Evolutionary conservation across 257 asterid species (phyloP).

Genomic region (Eucommia ulmoides): DNA sequence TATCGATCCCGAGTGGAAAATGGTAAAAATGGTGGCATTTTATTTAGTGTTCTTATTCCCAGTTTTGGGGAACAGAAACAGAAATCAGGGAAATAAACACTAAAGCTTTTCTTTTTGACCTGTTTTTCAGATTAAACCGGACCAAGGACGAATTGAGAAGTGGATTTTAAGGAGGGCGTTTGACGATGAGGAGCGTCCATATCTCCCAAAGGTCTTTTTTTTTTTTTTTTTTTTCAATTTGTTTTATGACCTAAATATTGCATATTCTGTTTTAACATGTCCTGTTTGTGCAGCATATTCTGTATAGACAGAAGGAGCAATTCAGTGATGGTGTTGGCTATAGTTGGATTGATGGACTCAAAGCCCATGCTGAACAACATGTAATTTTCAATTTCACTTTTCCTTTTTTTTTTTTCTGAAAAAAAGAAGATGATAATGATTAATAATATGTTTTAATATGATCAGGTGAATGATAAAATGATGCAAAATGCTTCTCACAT

Average conservation of each 20-base stretch:
- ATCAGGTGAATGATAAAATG: slow-evolving; percentile 78
- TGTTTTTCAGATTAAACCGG: slow-evolving; percentile 52
- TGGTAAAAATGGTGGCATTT: slow-evolving; percentile 27
- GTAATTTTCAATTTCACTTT: slow-evolving; percentile 19
- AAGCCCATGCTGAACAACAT: slow-evolving; percentile 73
- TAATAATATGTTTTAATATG: too few relatives aligned
- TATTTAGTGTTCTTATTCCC: not conserved
- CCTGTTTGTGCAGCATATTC: slow-evolving; percentile 63
- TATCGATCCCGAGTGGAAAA: slow-evolving; percentile 85
- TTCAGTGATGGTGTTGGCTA: slow-evolving; percentile 98
- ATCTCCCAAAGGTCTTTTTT: slow-evolving; percentile 76
- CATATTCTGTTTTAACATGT: slow-evolving; percentile 5
- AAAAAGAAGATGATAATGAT: too few relatives aligned
- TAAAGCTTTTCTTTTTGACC: not conserved
- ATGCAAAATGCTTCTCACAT: slow-evolving; percentile 71
- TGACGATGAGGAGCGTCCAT: slow-evolving; percentile 78
- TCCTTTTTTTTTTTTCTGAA: not conserved
- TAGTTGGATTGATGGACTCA: slow-evolving; percentile 98
- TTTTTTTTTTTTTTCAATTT: not conserved
- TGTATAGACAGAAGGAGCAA: slow-evolving; percentile 90
- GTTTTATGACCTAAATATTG: slow-evolving; percentile 1
- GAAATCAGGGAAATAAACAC: not conserved
- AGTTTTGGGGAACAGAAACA: not conserved
- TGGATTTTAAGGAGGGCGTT: slow-evolving; percentile 93
- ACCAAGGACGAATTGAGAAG: slow-evolving; percentile 73